phyloP scores from a whole-genome alignment of 2,329 filamentous ascomycete genomes.

The Fusarium pseudoanthophilum region DNA sequence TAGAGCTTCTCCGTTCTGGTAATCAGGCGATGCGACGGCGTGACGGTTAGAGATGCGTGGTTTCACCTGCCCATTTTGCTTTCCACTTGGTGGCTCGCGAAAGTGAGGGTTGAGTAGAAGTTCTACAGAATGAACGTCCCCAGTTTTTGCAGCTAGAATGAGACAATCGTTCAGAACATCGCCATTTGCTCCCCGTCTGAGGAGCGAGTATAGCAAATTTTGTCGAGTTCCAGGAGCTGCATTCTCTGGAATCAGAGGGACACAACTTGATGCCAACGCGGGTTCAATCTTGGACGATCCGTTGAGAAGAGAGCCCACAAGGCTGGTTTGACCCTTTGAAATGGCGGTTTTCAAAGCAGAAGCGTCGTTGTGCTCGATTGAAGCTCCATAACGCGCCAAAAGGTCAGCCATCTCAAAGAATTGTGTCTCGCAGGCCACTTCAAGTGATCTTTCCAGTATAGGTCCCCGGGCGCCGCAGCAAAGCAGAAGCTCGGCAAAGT shows the following conservation, averaged over 20 bases:
- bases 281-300: slow-evolving; percentile 57
- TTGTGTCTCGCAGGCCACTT: slow-evolving; percentile 59
- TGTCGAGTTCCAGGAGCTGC: slow-evolving; percentile 58
- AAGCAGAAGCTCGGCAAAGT: slow-evolving; percentile 65
- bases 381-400: slow-evolving; percentile 64
- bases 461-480: slow-evolving; percentile 68
- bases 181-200: slow-evolving; percentile 63
- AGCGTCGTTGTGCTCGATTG: slow-evolving; percentile 64
- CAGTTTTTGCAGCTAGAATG: slow-evolving; percentile 60
- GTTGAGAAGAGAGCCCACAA: slow-evolving; percentile 60
- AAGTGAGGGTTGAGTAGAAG: slow-evolving; percentile 63
- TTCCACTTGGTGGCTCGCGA: slow-evolving; percentile 45
- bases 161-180: slow-evolving; percentile 60
- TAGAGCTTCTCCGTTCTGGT: slow-evolving; percentile 63
- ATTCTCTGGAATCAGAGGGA: slow-evolving; percentile 60
- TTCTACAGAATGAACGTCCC: slow-evolving; percentile 59
- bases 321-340: slow-evolving; percentile 54
- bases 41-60: slow-evolving; percentile 55
- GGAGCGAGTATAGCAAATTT: slow-evolving; percentile 56
- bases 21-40: slow-evolving; percentile 62
- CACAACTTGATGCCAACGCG: slow-evolving; percentile 60
- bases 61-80: slow-evolving; percentile 34
- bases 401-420: slow-evolving; percentile 66
- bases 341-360: slow-evolving; percentile 62
- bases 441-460: slow-evolving; percentile 58